Evolutionary conservation across 345 rosid genomes (phyloP), one percentile per base, ranked within the genome.

Genomic region (Toxicodendron radicans): DNA sequence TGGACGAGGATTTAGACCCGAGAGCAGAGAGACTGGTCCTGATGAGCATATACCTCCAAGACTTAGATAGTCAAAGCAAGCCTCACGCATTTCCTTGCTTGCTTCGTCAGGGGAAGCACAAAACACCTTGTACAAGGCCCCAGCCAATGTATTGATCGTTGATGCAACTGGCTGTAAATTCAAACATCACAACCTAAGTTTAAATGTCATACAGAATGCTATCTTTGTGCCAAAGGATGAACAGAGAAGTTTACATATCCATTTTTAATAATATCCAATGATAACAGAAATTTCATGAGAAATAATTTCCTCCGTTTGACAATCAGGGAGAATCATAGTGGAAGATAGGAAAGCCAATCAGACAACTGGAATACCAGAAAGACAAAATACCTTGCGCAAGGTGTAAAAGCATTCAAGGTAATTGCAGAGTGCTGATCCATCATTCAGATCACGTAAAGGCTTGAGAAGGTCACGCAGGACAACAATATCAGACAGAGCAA

Each of bases 11-110:
- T 51, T 51, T 51, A 51, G 54, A 51, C 54, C 20, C 16, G 54
- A 51, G 54, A 16, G 54, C 6, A 51, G 4, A 13, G 54, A 4
- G 4, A 51, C 6, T 51, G 54, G 54, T 18, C 54, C 54, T 32
- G 64, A 73, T 24, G 87, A 70, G 74, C 71, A 84, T 13, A 48
- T 9, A 11, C 52, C 52, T 48, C 52, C 52, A 48, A 48, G 52
- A 4, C 52, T 48, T 0, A 48, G 4, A 38, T 48, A 48, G 52
- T 48, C 52, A 38, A 38, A 38, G 8, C 43, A 38, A 0, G 43
- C 43, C 1, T 38, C 9, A 6, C 43, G 43, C 43, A 38, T 5
- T 38, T 38, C 43, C 8, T 38, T 38, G 0, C 43, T 7, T 38
- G 43, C 8, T 38, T 6, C 9, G 6, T 38, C 43, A 7, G 43